These are phyloP conservation scores for Urochloa ruziziensis DNA, from an alignment of 176 grass and related monocot species.

Conservation along the genomic window DNA sequence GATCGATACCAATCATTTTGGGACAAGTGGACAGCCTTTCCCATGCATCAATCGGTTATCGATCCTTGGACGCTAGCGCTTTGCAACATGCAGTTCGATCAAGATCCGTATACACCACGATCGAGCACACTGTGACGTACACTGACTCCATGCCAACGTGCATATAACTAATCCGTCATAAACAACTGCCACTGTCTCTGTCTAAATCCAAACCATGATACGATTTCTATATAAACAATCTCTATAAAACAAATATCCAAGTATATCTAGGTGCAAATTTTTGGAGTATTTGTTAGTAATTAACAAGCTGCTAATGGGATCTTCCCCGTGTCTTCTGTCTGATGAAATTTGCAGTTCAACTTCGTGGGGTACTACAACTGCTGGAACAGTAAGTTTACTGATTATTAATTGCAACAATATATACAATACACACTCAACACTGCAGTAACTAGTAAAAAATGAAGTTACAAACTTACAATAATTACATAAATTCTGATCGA, in stretches of 20 bases:
- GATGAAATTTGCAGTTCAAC: conserved; percentile 38
- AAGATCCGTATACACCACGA: not conserved
- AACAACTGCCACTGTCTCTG: not conserved
- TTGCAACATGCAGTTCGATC: not conserved
- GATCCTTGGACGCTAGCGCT: not conserved
- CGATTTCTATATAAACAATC: not conserved
- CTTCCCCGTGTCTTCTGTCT: not conserved
- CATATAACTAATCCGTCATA: not conserved
- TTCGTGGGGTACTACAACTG: conserved; percentile 62
- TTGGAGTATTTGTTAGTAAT: not conserved
- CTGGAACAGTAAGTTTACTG: conserved; percentile 66
- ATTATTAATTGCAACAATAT: too few relatives aligned
- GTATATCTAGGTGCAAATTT: not conserved
- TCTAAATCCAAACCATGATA: not conserved
- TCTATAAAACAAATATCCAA: not conserved
- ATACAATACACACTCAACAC: too few relatives aligned
- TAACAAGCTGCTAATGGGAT: not conserved
- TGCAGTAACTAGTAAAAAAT: not conserved
- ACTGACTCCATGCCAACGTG: not conserved
- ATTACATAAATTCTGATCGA: too few relatives aligned
- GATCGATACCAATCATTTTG: conserved; percentile 16
- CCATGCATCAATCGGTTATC: not conserved
- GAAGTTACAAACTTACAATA: too few relatives aligned
- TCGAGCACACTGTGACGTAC: not conserved
- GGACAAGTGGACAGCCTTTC: conserved; percentile 11